These are phyloP conservation scores for Sordariomycetes sp. DNA, from an alignment of 2,329 filamentous ascomycete species.

Conservation along the genomic window DNA sequence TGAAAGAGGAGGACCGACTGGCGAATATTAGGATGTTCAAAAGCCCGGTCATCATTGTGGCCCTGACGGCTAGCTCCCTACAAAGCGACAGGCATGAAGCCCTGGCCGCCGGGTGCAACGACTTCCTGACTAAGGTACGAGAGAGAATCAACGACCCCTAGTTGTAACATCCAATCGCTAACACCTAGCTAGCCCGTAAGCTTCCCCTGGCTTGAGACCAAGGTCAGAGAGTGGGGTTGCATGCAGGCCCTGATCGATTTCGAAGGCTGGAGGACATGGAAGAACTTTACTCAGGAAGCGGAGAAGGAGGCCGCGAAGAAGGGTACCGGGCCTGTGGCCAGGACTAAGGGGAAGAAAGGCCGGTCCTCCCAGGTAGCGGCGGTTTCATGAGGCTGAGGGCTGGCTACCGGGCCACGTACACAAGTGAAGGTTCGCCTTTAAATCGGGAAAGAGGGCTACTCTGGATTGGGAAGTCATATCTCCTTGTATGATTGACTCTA, in stretches of 20 bases:
- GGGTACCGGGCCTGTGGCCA: conserved; percentile 24
- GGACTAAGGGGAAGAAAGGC: conserved; percentile 34
- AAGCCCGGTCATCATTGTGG: conserved; percentile 95
- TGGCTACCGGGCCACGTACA: neutral
- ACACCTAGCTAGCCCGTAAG: conserved; percentile 65
- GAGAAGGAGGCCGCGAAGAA: conserved; percentile 16
- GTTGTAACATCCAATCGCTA: neutral
- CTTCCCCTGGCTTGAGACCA: conserved; percentile 93
- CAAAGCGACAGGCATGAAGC: conserved; percentile 95
- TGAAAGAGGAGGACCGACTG: conserved; percentile 48
- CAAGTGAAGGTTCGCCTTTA: neutral
- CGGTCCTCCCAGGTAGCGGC: conserved; percentile 15
- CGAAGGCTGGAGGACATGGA: conserved; percentile 97
- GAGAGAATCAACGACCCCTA: conserved; percentile 11
- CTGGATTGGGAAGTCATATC: too few relatives aligned
- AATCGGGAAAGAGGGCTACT: neutral
- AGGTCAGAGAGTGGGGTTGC: conserved; percentile 98
- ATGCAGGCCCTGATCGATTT: conserved; percentile 99
- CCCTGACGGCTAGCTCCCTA: conserved; percentile 84
- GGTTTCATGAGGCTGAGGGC: neutral
- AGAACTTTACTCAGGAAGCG: conserved; percentile 53
- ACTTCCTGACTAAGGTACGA: conserved; percentile 90
- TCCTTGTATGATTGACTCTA: too few relatives aligned
- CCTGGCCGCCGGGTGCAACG: conserved; percentile 89
- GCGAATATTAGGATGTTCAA: conserved; percentile 69